These are phyloP conservation scores for Cordyceps farinosa DNA, from an alignment of 2,329 filamentous ascomycete species.

Conservation along the genomic window DNA sequence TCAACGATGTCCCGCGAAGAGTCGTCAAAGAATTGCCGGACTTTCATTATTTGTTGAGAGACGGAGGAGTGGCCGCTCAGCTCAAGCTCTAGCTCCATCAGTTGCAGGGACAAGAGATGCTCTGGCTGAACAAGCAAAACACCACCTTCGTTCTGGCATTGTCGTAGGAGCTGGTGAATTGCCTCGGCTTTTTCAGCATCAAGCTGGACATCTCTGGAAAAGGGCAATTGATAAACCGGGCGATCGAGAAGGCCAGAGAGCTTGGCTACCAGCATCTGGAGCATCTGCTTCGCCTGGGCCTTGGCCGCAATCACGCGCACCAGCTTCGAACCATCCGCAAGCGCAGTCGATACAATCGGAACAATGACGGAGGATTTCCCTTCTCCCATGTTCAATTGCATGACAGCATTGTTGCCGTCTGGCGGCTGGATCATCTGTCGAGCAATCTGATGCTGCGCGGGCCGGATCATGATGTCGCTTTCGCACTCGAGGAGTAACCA, in stretches of 20 bases:
- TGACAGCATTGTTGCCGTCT: conserved; percentile 44
- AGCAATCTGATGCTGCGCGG: conserved; percentile 57
- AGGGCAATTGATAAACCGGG: conserved; percentile 54
- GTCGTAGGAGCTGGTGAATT: conserved; percentile 38
- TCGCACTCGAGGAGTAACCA: conserved; percentile 63
- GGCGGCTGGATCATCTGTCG: conserved; percentile 48
- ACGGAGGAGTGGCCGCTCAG: conserved; percentile 26
- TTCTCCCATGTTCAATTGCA: conserved; percentile 70
- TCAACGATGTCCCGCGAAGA: conserved; percentile 56
- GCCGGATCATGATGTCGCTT: conserved; percentile 56
- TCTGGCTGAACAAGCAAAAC: conserved; percentile 61
- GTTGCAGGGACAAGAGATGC: conserved; percentile 59
- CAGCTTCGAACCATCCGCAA: conserved; percentile 50
- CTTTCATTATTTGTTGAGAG: background rate
- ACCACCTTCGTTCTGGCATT: conserved; percentile 48
- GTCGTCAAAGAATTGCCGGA: conserved; percentile 29
- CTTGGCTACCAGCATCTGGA: conserved; percentile 50
- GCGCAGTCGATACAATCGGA: conserved; percentile 54
- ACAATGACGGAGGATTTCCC: conserved; percentile 68
- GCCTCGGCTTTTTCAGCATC: conserved; percentile 25
- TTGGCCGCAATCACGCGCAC: conserved; percentile 59
- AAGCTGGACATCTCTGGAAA: conserved; percentile 49
- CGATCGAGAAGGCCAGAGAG: conserved; percentile 54
- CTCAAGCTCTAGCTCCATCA: conserved; percentile 44
- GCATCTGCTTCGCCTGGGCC: conserved; percentile 58